phyloP scores from a whole-genome alignment of 1,284 basidiomycete species.

The Puccinia polysora region DNA sequence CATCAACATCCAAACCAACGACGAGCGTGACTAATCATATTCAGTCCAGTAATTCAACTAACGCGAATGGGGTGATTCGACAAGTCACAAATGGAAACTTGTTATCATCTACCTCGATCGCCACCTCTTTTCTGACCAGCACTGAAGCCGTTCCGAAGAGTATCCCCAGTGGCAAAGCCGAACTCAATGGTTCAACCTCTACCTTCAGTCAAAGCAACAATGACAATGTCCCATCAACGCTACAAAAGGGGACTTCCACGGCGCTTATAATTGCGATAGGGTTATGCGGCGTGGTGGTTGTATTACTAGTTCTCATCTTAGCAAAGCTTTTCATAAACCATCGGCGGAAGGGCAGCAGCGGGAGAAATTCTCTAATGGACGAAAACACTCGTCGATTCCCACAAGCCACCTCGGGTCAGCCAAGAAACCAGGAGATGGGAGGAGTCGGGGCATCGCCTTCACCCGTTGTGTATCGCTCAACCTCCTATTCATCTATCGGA shows the following conservation, averaged over 20 bases:
- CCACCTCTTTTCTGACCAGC: too few relatives aligned
- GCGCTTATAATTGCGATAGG: neutral
- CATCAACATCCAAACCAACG: too few relatives aligned
- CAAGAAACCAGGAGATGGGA: constrained; percentile 12
- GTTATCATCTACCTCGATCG: too few relatives aligned
- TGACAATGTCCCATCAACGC: too few relatives aligned
- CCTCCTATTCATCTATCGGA: neutral
- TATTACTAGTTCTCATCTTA: neutral
- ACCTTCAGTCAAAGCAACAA: too few relatives aligned
- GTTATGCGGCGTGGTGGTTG: neutral
- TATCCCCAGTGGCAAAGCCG: too few relatives aligned
- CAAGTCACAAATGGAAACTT: too few relatives aligned
- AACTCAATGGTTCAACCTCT: too few relatives aligned
- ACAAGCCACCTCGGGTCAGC: neutral
- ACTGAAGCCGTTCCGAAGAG: too few relatives aligned
- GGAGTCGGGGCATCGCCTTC: constrained; percentile 13
- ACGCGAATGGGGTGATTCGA: too few relatives aligned
- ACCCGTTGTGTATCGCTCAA: neutral
- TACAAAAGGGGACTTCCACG: neutral
- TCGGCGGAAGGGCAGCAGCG: neutral
- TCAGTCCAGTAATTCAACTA: too few relatives aligned
- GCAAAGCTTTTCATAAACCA: neutral
- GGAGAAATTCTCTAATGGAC: neutral
- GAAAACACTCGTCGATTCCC: neutral
- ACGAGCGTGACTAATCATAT: too few relatives aligned